Conservation (phyloP, 208 protist genomes). For the Wallacemonas sp. region DNA sequence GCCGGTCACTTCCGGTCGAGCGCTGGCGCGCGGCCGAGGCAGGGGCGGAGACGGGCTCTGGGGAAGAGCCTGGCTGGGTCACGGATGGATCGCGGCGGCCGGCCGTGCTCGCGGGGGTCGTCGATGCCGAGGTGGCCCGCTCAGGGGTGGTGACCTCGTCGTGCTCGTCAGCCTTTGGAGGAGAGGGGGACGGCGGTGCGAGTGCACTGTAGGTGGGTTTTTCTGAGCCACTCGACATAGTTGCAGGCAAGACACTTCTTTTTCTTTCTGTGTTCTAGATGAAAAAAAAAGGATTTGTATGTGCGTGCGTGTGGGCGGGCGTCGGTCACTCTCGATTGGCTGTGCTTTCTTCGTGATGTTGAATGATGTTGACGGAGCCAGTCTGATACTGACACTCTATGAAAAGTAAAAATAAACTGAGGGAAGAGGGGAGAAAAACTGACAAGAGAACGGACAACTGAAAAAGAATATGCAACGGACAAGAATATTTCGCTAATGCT, state of each 20-base stretch:
- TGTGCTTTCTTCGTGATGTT: too few relatives aligned
- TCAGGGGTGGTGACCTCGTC: not conserved
- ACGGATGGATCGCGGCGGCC: not conserved
- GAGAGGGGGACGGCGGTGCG: conserved; percentile 32
- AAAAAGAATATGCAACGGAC: not conserved
- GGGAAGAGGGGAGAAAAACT: not conserved
- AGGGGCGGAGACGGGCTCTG: not conserved
- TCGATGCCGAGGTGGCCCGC: not conserved
- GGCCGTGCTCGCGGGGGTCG: conserved; percentile 1
- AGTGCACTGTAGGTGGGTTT: conserved; percentile 23
- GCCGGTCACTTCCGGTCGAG: not conserved
- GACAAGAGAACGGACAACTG: not conserved
- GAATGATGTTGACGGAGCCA: too few relatives aligned
- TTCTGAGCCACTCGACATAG: conserved; percentile 4
- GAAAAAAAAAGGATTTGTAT: too few relatives aligned
- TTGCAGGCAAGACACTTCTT: too few relatives aligned
- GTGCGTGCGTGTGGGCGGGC: too few relatives aligned
- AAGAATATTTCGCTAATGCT: too few relatives aligned
- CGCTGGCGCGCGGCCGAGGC: not conserved
- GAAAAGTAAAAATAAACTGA: not conserved
- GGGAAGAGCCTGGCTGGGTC: conserved; percentile 5
- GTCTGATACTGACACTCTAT: not conserved
- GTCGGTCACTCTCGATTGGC: too few relatives aligned
- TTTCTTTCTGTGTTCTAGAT: too few relatives aligned
- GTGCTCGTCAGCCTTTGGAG: conserved; percentile 24